phyloP scores from a whole-genome alignment of 2,329 filamentous ascomycete species.

The Pseudopyricularia javanii region DNA sequence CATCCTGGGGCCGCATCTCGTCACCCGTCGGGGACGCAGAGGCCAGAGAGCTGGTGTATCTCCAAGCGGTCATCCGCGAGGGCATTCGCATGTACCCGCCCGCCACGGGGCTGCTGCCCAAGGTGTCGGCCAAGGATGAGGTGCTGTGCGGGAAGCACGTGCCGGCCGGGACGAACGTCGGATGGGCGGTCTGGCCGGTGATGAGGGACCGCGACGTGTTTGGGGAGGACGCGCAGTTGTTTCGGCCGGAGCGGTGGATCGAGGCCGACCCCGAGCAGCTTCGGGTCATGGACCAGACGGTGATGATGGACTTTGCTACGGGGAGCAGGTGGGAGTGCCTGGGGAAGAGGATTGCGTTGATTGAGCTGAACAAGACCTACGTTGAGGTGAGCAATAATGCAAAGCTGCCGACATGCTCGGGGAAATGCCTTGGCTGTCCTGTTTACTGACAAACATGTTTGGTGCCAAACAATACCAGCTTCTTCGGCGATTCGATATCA shows the following conservation, averaged over 20 bases:
- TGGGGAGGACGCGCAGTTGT: conserved; percentile 45
- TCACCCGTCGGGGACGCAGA: background rate
- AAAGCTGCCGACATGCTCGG: too few relatives aligned
- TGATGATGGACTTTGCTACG: conserved; percentile 1
- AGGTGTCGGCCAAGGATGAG: conserved; percentile 2
- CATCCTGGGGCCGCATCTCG: conserved; percentile 4
- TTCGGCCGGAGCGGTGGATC: conserved; percentile 48
- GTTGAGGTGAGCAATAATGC: conserved; percentile 20
- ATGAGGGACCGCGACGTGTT: conserved; percentile 48
- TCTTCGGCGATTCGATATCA: conserved; percentile 13
- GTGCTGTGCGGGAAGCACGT: conserved; percentile 2
- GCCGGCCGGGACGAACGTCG: conserved; percentile 6
- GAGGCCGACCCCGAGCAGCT: conserved; percentile 22
- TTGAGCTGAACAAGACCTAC: conserved; percentile 27
- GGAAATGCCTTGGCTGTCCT: background rate
- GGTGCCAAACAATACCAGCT: conserved; percentile 7
- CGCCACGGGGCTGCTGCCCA: conserved; percentile 7
- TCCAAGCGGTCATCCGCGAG: conserved; percentile 10
- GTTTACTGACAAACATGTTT: background rate
- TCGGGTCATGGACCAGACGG: conserved; percentile 15
- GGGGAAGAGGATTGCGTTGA: conserved; percentile 24
- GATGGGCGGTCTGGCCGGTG: conserved; percentile 38
- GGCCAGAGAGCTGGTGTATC: conserved; percentile 2
- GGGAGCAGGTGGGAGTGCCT: conserved; percentile 21
- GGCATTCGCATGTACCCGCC: conserved; percentile 12